phyloP scores from a whole-genome alignment of 116 monocot species.

The Trichopus zeylanicus region DNA sequence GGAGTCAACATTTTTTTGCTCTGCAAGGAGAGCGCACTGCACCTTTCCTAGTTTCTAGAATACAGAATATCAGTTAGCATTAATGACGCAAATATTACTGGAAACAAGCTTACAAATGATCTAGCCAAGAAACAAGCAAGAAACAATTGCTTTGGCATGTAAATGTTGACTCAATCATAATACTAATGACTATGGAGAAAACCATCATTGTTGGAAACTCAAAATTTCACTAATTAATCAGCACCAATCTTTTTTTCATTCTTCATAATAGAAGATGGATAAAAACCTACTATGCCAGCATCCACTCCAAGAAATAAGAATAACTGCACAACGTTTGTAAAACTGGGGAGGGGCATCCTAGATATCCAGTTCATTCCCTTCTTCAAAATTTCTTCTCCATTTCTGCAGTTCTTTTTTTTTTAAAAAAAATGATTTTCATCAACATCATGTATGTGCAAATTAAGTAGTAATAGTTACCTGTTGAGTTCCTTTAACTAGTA shows the following conservation, averaged over 20 bases:
- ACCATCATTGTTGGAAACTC: no score
- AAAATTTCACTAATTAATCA: background rate
- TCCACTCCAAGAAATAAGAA: background rate
- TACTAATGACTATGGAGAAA: no score
- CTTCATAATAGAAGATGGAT: background rate
- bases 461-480: no score
- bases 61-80: background rate
- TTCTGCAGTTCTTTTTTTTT: background rate
- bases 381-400: background rate
- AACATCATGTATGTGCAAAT: no score
- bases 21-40: slow-evolving; percentile 12
- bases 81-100: background rate
- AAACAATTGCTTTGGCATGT: background rate
- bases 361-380: no score
- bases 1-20: slow-evolving; percentile 16
- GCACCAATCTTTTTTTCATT: background rate
- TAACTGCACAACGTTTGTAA: background rate
- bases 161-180: background rate
- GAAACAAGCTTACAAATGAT: no score
- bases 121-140: no score
- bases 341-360: no score
- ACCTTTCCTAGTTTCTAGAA: slow-evolving; percentile 23
- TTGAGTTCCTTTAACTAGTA: slow-evolving; percentile 28
- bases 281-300: background rate
- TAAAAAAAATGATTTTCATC: background rate